phyloP scores from a whole-genome alignment of 169 alveolate species.

The Cryptosporidium xiaoi region DNA sequence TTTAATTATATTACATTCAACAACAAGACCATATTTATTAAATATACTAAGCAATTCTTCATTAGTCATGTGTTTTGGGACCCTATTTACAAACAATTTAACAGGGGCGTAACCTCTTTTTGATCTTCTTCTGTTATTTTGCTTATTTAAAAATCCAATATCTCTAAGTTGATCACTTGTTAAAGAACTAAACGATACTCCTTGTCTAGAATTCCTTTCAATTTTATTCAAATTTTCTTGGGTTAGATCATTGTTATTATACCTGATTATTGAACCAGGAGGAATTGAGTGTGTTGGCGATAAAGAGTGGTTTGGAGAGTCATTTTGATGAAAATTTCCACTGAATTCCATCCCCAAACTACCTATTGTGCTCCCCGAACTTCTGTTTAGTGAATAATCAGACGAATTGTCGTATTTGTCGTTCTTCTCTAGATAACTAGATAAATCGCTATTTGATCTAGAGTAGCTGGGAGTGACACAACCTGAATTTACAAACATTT shows the following conservation, averaged over 20 bases:
- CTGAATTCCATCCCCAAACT: not conserved
- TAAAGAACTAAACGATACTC: slow-evolving; percentile 29
- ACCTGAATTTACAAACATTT: not conserved
- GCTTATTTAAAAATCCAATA: slow-evolving; percentile 51
- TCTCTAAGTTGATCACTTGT: slow-evolving; percentile 64
- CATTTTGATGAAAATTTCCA: not conserved
- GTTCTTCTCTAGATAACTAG: slow-evolving; percentile 11
- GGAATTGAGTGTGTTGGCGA: not conserved
- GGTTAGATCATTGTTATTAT: not conserved
- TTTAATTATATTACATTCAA: slow-evolving; percentile 61
- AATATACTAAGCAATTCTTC: slow-evolving; percentile 52
- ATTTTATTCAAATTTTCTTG: not conserved
- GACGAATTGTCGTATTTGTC: slow-evolving; percentile 19
- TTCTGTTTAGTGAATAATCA: slow-evolving; percentile 30
- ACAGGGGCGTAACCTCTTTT: slow-evolving; percentile 66
- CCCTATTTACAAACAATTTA: slow-evolving; percentile 62
- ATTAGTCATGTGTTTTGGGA: slow-evolving; percentile 63
- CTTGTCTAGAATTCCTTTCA: not conserved
- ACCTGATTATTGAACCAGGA: not conserved
- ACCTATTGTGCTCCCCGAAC: slow-evolving; percentile 20
- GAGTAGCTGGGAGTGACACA: not conserved
- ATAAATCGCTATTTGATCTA: slow-evolving; percentile 42
- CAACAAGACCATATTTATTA: slow-evolving; percentile 65
- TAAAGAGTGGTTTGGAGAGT: not conserved
- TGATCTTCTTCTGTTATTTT: slow-evolving; percentile 39